Evolutionary conservation across 345 rosid species (phyloP).

Genomic region (Eutrema japonicum): DNA sequence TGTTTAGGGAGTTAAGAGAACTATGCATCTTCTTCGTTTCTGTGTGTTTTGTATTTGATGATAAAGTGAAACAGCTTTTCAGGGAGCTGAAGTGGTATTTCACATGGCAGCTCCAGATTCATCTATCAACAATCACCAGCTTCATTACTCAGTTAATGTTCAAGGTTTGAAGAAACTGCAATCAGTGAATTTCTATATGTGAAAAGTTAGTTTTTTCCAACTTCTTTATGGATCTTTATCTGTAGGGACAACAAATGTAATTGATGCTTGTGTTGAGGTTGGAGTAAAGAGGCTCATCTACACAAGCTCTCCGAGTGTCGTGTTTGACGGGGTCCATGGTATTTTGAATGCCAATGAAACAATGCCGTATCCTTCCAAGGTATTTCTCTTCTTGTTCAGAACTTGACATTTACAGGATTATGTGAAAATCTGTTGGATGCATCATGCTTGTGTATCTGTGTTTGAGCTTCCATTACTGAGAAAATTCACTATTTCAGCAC

Average conservation of each 20-base stretch:
- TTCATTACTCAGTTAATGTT: constrained; percentile 90
- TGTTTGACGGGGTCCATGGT: constrained; percentile 77
- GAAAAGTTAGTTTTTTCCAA: not conserved
- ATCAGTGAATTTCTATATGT: not conserved
- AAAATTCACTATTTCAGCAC: constrained; percentile 55
- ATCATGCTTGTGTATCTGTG: not conserved
- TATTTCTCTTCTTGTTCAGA: constrained; percentile 31
- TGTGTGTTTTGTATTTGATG: constrained; percentile 11
- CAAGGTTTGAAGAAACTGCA: constrained; percentile 53
- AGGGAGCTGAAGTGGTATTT: constrained; percentile 84
- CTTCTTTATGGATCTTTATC: constrained; percentile 20
- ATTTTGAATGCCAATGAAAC: constrained; percentile 71
- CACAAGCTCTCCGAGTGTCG: constrained; percentile 96
- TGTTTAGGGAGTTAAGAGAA: not conserved
- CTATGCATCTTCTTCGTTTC: not conserved
- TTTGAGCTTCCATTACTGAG: not conserved
- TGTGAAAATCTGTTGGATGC: not conserved
- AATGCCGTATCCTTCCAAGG: constrained; percentile 72
- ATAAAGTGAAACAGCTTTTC: constrained; percentile 50
- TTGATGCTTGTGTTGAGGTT: constrained; percentile 76
- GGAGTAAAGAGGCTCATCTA: constrained; percentile 86
- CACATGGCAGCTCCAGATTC: constrained; percentile 99
- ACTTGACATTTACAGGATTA: not conserved
- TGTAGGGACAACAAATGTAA: constrained; percentile 77
- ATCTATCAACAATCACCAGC: constrained; percentile 71